These are phyloP conservation scores for Phytophthora ramorum DNA, from an alignment of 352 stramenopile genomes.

Conservation along the genomic window DNA sequence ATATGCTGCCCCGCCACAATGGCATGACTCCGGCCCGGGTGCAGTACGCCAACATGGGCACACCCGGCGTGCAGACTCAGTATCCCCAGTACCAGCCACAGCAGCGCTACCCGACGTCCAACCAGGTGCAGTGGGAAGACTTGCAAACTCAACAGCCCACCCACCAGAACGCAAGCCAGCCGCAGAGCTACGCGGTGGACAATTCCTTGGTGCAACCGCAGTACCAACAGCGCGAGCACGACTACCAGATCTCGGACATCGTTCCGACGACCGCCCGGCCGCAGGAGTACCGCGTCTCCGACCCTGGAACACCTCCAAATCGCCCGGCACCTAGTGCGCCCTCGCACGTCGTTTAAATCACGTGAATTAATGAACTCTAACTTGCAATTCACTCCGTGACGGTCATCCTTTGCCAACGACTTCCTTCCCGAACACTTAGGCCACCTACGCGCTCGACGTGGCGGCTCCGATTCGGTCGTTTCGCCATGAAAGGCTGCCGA, in stretches of 20 bases:
- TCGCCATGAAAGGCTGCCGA: constrained; percentile 11
- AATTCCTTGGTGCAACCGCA: constrained; percentile 32
- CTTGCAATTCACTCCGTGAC: background rate
- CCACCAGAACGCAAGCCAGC: constrained; percentile 6
- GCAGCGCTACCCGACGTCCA: constrained; percentile 32
- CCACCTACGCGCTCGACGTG: constrained; percentile 21
- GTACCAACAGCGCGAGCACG: constrained; percentile 38
- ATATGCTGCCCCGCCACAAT: constrained; percentile 17
- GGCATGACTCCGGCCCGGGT: constrained; percentile 26
- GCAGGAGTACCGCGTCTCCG: constrained; percentile 1
- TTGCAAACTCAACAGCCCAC: constrained; percentile 18
- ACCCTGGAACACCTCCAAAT: constrained; percentile 12
- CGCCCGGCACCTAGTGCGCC: constrained; percentile 9
- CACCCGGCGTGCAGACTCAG: constrained; percentile 20
- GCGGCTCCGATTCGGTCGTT: background rate
- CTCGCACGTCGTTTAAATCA: constrained; percentile 27
- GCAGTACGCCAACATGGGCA: constrained; percentile 33
- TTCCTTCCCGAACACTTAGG: background rate
- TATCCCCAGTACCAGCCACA: constrained; percentile 21
- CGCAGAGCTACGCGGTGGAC: constrained; percentile 23
- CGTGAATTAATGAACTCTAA: constrained; percentile 8
- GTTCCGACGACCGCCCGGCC: constrained; percentile 24
- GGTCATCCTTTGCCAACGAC: background rate
- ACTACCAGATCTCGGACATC: constrained; percentile 41
- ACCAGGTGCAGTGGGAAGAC: constrained; percentile 40